Conservation (phyloP, 148 eudicot genomes). For the Chenopodium quinoa region DNA sequence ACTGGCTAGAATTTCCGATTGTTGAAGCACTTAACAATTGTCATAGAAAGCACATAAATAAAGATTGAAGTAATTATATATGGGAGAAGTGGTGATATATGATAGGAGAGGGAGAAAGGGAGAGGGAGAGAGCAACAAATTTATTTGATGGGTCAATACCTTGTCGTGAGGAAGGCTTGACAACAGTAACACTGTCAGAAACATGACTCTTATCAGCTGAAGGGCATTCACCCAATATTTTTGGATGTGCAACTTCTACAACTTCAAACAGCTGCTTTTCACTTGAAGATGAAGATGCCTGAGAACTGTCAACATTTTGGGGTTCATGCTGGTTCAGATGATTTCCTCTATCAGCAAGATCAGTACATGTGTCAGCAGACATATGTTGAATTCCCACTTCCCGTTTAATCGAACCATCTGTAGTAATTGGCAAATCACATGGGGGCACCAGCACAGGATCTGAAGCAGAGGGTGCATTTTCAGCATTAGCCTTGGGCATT, state of each 20-base stretch:
- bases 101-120: neutral
- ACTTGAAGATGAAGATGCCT: conserved; percentile 15
- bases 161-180: conserved; percentile 23
- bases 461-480: conserved; percentile 26
- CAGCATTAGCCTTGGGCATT: conserved; percentile 21
- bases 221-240: conserved; percentile 2
- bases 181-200: conserved; percentile 18
- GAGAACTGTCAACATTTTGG: conserved; percentile 17
- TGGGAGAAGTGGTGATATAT: neutral
- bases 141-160: conserved; percentile 15
- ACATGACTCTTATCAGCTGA: conserved; percentile 23
- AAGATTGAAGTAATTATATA: neutral
- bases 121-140: conserved; percentile 4
- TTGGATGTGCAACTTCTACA: conserved; percentile 13
- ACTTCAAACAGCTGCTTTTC: conserved; percentile 10
- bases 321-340: conserved; percentile 21
- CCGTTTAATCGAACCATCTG: conserved; percentile 32
- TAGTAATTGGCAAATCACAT: conserved; percentile 21
- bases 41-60: neutral
- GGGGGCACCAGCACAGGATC: conserved; percentile 36
- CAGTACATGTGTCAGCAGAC: conserved; percentile 23
- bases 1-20: neutral
- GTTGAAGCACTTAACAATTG: neutral
- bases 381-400: conserved; percentile 29
- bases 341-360: conserved; percentile 23